These are phyloP conservation scores for Globisporangium alternatum DNA, from an alignment of 352 stramenopile species.

Conservation along the genomic window DNA sequence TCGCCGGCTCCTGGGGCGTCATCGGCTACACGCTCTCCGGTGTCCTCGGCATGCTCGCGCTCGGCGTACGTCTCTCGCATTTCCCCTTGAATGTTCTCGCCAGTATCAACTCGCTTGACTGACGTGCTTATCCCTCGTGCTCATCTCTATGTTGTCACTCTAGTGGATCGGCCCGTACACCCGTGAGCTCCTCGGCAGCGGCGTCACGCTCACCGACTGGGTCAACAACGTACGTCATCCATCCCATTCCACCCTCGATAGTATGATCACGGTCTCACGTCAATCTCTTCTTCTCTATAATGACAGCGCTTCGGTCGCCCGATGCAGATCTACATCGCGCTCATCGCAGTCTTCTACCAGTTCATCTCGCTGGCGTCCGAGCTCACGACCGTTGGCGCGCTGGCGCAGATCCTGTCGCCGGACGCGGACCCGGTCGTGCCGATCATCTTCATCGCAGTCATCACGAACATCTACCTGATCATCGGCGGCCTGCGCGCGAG, in stretches of 20 bases:
- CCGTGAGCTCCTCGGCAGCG: conserved; percentile 57
- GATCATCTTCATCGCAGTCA: conserved; percentile 52
- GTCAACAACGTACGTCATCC: conserved; percentile 36
- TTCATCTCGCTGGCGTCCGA: conserved; percentile 79
- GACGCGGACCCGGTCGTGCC: conserved; percentile 48
- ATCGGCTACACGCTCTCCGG: conserved; percentile 74
- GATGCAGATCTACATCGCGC: conserved; percentile 65
- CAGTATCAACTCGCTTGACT: not conserved
- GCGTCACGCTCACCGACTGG: conserved; percentile 74
- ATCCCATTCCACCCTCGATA: not conserved
- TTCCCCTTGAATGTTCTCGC: not conserved
- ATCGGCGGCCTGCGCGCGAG: conserved; percentile 72
- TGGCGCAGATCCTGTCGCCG: conserved; percentile 49
- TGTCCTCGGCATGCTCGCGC: conserved; percentile 50
- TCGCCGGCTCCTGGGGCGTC: conserved; percentile 68
- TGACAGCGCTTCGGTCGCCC: conserved; percentile 52
- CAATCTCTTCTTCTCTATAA: conserved; percentile 1
- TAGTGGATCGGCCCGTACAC: conserved; percentile 54
- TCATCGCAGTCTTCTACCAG: conserved; percentile 79
- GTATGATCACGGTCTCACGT: not conserved
- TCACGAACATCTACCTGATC: conserved; percentile 74
- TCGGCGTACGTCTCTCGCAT: conserved; percentile 29
- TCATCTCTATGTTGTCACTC: not conserved
- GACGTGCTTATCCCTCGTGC: not conserved
- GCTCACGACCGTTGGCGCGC: conserved; percentile 55